Conservation (phyloP, 2,329 filamentous ascomycete species). For the Sporothrix pallida region DNA sequence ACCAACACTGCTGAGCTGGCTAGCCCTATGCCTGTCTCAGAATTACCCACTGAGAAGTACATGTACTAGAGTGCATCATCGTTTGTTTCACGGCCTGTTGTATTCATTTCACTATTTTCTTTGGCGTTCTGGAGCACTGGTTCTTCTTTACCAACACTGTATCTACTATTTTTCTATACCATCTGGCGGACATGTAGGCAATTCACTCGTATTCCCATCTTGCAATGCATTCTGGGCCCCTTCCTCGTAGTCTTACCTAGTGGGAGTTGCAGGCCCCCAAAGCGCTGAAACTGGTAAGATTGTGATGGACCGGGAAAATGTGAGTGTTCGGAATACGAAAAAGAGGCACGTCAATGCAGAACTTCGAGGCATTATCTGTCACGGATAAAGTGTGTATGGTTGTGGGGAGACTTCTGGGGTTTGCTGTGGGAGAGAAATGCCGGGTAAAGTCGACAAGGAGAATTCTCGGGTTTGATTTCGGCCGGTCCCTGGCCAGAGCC, state of each 20-base stretch:
- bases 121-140: background rate
- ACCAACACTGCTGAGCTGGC: slow-evolving; percentile 29
- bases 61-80: background rate
- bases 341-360: background rate
- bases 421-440: background rate
- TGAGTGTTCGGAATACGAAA: background rate
- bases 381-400: slow-evolving; percentile 17
- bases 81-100: background rate
- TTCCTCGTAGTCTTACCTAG: no score
- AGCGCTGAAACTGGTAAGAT: background rate
- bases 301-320: background rate
- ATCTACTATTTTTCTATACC: no score
- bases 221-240: background rate
- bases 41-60: slow-evolving; percentile 33
- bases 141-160: background rate
- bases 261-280: background rate
- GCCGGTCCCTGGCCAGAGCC: background rate
- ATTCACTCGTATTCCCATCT: background rate
- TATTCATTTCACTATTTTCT: background rate
- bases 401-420: no score
- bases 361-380: slow-evolving; percentile 13
- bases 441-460: background rate
- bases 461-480: slow-evolving; percentile 1
- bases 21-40: background rate
- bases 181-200: no score